Evolutionary conservation across 805 yeast species (phyloP), one percentile per base, ranked within the genome.

Genomic region (Gaillardinia entomophila): DNA sequence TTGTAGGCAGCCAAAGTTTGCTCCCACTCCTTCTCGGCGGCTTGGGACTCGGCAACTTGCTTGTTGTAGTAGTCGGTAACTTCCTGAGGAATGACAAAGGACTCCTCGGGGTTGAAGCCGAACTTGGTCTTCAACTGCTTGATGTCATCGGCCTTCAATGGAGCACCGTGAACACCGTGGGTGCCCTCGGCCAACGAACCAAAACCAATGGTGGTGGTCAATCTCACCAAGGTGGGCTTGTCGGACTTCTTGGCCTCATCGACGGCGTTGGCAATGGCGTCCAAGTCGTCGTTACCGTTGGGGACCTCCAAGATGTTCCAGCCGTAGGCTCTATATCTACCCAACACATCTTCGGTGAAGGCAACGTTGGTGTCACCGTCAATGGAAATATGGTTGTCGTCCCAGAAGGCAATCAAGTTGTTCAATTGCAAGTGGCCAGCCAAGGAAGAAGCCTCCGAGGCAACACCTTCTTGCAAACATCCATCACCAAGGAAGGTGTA

Each of bases 401-500:
- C 98, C 78, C 89, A 90, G 68, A 90, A 78, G 40, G 90, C 88
- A 64, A 90, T 87, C 71, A 90, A 77, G 73, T 89, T 89, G 62
- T 84, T 85, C 62, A 90, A 79, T 73, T 87, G 75, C 64, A 90
- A 73, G 68, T 90, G 98, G 55, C 98, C 98, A 43, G 98, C 98
- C 40, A 89, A 68, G 24, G 98, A 90, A 49, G 77, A 75, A 36
- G 96, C 92, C 74, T 90, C 98, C 38, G 92, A 77, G 40, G 96
- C 75, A 43, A 90, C 87, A 77, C 98, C 98, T 73, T 90, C 98
- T 88, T 82, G 82, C 73, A 90, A 74, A 73, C 98, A 90, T 52
- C 97, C 98, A 53, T 90, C 98, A 70, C 98, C 98, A 40, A 89
- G 67, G 71, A 90, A 79, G 49, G 66, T 63, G 68, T 79, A 90